Evolutionary conservation across 257 asterid genomes (phyloP).

Genomic region (Agastache rugosa): DNA sequence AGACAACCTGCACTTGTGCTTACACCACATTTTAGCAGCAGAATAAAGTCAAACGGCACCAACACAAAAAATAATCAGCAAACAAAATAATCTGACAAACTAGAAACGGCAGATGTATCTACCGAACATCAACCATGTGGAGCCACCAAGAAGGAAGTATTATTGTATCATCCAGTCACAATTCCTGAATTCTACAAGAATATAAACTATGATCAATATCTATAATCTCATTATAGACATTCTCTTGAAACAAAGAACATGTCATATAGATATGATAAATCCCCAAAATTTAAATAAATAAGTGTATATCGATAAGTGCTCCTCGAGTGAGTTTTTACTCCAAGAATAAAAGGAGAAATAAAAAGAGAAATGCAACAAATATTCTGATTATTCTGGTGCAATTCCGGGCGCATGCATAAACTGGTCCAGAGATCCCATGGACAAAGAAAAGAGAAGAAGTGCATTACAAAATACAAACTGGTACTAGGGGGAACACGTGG

Average conservation of each 20-base stretch:
- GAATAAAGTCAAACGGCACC: not conserved
- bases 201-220: no score
- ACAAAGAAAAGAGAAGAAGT: no score
- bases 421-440: no score
- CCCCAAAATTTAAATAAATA: not conserved
- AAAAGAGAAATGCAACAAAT: not conserved
- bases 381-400: not conserved
- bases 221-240: no score
- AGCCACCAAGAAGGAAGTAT: no score
- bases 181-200: no score
- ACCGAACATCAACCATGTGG: not conserved
- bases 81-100: conserved; percentile 5
- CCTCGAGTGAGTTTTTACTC: no score
- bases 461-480: no score
- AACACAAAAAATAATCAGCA: conserved; percentile 12
- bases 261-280: not conserved
- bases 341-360: not conserved
- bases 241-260: no score
- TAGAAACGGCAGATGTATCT: not conserved
- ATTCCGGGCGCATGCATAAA: no score
- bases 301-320: not conserved
- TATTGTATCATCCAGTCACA: no score
- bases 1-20: not conserved
- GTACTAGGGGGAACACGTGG: no score
- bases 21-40: conserved; percentile 7